Conservation (phyloP, 305 asterid genomes). For the Solanum aculeatissimum region DNA sequence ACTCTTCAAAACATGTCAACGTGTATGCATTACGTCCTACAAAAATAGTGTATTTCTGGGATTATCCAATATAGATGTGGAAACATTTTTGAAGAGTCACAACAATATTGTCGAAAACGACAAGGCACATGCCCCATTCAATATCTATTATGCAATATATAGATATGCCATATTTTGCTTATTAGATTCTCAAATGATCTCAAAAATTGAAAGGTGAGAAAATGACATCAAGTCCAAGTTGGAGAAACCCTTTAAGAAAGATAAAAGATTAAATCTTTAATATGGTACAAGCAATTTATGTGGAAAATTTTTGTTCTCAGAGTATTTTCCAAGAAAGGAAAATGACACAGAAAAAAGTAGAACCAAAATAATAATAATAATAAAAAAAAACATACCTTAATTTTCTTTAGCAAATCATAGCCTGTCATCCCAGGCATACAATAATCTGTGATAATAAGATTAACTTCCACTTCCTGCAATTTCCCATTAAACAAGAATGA, state of each 20-base stretch:
- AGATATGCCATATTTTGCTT: slow-evolving; percentile 29
- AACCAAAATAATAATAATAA: neutral
- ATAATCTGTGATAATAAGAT: slow-evolving; percentile 82
- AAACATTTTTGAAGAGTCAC: neutral
- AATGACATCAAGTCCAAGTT: slow-evolving; percentile 21
- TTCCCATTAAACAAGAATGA: neutral
- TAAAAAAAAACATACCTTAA: slow-evolving; percentile 40
- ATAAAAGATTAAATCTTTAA: slow-evolving; percentile 13
- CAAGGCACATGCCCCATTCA: slow-evolving; percentile 13
- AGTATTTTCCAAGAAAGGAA: slow-evolving; percentile 23
- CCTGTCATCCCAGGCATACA: slow-evolving; percentile 98
- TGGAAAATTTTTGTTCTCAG: slow-evolving; percentile 7
- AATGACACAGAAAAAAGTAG: neutral
- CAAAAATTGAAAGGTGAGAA: slow-evolving; percentile 30
- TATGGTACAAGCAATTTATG: neutral
- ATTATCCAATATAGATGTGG: neutral
- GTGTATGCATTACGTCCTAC: too few species aligned
- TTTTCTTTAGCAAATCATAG: slow-evolving; percentile 87
- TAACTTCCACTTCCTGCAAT: slow-evolving; percentile 56
- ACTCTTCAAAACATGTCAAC: neutral
- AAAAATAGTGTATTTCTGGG: neutral
- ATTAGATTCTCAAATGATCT: slow-evolving; percentile 32
- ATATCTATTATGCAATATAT: slow-evolving; percentile 11
- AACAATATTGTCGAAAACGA: neutral
- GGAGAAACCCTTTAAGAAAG: slow-evolving; percentile 1